Evolutionary conservation across 805 yeast species (phyloP), one percentile per base, ranked within the genome.

Genomic region (Lipomyces chichibuensis): DNA sequence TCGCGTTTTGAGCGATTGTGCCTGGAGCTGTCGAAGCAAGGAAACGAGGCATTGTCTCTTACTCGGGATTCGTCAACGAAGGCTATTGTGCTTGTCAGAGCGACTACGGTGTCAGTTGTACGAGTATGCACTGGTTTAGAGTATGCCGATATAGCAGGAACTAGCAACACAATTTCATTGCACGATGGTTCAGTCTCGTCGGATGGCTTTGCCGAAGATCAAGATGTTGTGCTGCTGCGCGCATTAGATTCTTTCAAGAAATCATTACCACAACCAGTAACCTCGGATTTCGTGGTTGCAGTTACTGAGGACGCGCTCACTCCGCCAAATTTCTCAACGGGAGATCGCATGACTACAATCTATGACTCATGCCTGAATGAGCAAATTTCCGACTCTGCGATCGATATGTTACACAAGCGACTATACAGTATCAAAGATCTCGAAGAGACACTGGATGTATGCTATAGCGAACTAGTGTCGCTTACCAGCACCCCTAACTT

Each of bases 1-100:
- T 80, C 84, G 43, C 86, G 88, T 67, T 84, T 93, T 65, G 88
- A 87, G 65, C 82, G 90, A 1, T 80, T 92, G 32, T 88, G 96
- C 74, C 85, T 84, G 64, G 97, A 92, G 73, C 81, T 90, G 62
- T 84, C 83, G 66, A 88, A 84, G 66, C 82, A 83, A 58, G 81
- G 86, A 23, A 82, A 83, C 65, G 95, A 90, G 73, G 82, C 88
- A 0, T 80, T 91, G 51, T 79, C 87, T 0, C 73, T 89, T 0
- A 77, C 78, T n/a, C 71, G 80, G 29, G 82, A 80, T 53, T 75
- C 77, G 1, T 76, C 74, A 20, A 53, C 76, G 67, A 75, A 74
- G 13, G 69, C 77, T 23, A 57, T 81, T 2, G 69, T 75, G 13
- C 69, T 82, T 2, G 65, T 80, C 64, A 84, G 82, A 67, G 76